Conservation (phyloP, 106 monocot species). For the Allium fistulosum region DNA sequence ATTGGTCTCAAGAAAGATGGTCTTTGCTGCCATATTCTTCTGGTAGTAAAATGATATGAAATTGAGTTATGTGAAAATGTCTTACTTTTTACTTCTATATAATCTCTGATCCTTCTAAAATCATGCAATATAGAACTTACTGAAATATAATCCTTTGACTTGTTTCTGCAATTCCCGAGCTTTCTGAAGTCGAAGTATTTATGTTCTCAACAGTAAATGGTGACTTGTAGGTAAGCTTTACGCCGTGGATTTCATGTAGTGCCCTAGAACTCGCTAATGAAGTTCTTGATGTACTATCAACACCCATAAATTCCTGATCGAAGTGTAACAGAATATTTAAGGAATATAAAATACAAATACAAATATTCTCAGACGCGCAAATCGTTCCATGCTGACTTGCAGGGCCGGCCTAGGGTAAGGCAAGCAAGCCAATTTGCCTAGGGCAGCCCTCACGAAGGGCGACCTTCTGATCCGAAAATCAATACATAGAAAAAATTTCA, state of each 20-base stretch:
- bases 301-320: conserved; percentile 35
- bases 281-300: conserved; percentile 17
- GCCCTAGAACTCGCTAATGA: conserved; percentile 6
- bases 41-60: conserved; percentile 12
- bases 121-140: conserved; percentile 24
- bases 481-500: too few species aligned
- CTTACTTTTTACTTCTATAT: too few species aligned
- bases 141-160: conserved; percentile 35
- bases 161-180: conserved; percentile 11
- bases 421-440: too few species aligned
- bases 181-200: conserved; percentile 15
- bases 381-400: too few species aligned
- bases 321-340: background rate
- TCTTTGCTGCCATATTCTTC: conserved; percentile 67
- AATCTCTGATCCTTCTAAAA: too few species aligned
- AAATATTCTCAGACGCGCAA: too few species aligned
- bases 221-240: conserved; percentile 29
- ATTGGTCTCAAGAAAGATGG: conserved; percentile 69
- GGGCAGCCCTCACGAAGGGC: too few species aligned
- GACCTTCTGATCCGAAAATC: too few species aligned
- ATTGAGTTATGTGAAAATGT: background rate
- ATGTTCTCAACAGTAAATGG: conserved; percentile 19
- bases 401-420: too few species aligned
- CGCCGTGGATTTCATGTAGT: conserved; percentile 59
- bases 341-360: too few species aligned